Conservation (phyloP, 495 filamentous ascomycete species). For the Podospora pseudoanserina region DNA sequence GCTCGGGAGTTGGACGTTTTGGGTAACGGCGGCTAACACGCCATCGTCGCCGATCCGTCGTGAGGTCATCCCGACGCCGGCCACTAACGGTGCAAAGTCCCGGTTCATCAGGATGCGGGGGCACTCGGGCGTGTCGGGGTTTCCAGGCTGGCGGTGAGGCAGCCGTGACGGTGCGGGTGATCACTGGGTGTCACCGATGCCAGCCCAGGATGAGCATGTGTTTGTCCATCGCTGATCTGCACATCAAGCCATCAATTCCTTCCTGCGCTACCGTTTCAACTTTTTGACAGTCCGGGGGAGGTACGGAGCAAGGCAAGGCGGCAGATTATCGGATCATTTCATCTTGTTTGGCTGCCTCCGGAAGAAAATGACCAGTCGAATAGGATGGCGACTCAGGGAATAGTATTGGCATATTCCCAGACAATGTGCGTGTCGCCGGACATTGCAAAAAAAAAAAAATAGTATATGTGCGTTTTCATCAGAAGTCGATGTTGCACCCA, state of each 20-base stretch:
- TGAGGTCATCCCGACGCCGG: constrained; percentile 12
- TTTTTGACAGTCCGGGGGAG: neutral
- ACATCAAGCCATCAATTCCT: neutral
- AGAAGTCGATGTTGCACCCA: constrained; percentile 1
- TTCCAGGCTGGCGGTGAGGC: neutral
- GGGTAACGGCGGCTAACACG: constrained; percentile 21
- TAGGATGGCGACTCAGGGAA: neutral
- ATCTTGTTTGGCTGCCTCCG: neutral
- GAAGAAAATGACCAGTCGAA: neutral
- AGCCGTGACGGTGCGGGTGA: constrained; percentile 1
- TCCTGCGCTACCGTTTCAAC: constrained; percentile 16
- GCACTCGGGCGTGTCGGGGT: neutral
- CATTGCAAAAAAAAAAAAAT: neutral
- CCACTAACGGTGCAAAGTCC: constrained; percentile 2
- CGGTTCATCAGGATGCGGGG: neutral
- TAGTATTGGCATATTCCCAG: neutral
- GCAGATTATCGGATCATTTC: neutral
- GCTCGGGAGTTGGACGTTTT: constrained; percentile 6
- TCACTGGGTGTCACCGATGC: neutral
- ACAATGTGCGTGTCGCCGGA: neutral
- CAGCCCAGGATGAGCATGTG: neutral
- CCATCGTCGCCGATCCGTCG: constrained; percentile 18
- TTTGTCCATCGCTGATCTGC: constrained; percentile 7
- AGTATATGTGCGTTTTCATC: neutral
- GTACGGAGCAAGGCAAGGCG: neutral